phyloP scores from a whole-genome alignment of 768 basidiomycete species.

The Amanita polypyramis region DNA sequence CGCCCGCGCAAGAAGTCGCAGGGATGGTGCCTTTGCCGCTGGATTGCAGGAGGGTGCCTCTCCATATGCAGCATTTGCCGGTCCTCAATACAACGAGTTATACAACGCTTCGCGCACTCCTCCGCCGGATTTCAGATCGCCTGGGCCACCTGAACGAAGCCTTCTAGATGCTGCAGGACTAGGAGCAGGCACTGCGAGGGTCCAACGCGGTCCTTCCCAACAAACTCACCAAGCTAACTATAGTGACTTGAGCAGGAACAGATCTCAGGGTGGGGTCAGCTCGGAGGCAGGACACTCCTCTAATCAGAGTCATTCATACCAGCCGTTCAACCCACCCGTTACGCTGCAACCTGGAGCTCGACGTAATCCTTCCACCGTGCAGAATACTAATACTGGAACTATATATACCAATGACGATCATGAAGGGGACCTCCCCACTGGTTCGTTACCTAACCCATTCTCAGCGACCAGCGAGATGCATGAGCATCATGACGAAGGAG shows the following conservation, averaged over 20 bases:
- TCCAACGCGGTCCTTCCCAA: slow-evolving; percentile 8
- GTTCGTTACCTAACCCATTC: slow-evolving; percentile 10
- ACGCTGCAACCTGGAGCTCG: neutral
- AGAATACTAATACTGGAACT: neutral
- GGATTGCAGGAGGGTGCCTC: slow-evolving; percentile 25
- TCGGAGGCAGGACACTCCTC: slow-evolving; percentile 4
- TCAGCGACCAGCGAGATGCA: neutral
- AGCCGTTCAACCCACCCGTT: neutral
- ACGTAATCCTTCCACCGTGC: neutral
- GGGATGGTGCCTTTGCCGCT: slow-evolving; percentile 22
- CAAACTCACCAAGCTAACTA: slow-evolving; percentile 7
- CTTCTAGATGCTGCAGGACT: slow-evolving; percentile 18
- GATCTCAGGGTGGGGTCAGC: slow-evolving; percentile 6
- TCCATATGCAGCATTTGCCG: slow-evolving; percentile 31
- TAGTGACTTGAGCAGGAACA: slow-evolving; percentile 9
- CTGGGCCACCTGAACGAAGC: slow-evolving; percentile 11
- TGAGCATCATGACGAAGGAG: slow-evolving; percentile 5
- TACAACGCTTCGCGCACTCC: slow-evolving; percentile 7
- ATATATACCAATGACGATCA: slow-evolving; percentile 2
- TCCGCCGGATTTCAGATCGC: slow-evolving; percentile 5
- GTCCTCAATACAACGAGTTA: slow-evolving; percentile 9
- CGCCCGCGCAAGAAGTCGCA: slow-evolving; percentile 27
- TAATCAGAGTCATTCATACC: neutral
- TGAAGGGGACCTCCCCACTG: neutral
- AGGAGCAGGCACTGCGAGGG: slow-evolving; percentile 2